Conservation (phyloP, 2,329 filamentous ascomycete species). For the Xylaria sp. region DNA sequence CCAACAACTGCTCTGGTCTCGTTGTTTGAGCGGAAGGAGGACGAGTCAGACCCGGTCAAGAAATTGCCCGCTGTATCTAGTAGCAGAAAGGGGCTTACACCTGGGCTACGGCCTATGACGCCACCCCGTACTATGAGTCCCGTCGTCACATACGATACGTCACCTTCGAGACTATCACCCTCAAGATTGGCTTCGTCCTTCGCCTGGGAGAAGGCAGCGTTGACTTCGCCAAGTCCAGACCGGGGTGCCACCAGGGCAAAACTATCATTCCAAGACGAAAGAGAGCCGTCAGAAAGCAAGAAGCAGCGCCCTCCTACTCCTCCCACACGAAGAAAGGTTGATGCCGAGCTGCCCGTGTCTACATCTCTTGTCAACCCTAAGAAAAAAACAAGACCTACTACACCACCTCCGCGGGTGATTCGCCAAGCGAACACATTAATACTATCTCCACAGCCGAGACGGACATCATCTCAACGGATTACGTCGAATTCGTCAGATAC, state of each 20-base stretch:
- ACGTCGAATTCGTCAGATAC: slow-evolving; percentile 34
- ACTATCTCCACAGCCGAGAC: slow-evolving; percentile 47
- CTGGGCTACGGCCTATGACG: slow-evolving; percentile 47
- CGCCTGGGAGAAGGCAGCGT: slow-evolving; percentile 39
- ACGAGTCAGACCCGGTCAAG: slow-evolving; percentile 46
- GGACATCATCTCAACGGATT: slow-evolving; percentile 43
- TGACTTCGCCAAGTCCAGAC: slow-evolving; percentile 33
- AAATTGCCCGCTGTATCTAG: slow-evolving; percentile 41
- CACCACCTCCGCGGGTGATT: slow-evolving; percentile 42
- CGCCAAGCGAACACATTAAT: slow-evolving; percentile 41
- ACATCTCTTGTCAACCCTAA: slow-evolving; percentile 21
- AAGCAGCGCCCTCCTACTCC: slow-evolving; percentile 44
- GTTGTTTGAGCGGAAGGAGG: slow-evolving; percentile 70
- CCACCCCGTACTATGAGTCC: slow-evolving; percentile 49
- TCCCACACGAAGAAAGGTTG: slow-evolving; percentile 38
- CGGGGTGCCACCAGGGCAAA: slow-evolving; percentile 3
- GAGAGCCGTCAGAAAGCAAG: slow-evolving; percentile 11
- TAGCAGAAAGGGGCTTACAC: slow-evolving; percentile 49
- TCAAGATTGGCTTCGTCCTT: slow-evolving; percentile 40
- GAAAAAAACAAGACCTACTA: slow-evolving; percentile 42
- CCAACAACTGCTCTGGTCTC: slow-evolving; percentile 73
- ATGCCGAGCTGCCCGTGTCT: slow-evolving; percentile 27
- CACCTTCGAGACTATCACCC: slow-evolving; percentile 44
- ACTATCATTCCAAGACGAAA: slow-evolving; percentile 9
- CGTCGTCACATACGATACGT: slow-evolving; percentile 39